A percentile compares a stretch with the other conserved stretches of the same genome.
Conservation (phyloP, 257 asterid species). For the Fraxinus quadrangulata region DNA sequence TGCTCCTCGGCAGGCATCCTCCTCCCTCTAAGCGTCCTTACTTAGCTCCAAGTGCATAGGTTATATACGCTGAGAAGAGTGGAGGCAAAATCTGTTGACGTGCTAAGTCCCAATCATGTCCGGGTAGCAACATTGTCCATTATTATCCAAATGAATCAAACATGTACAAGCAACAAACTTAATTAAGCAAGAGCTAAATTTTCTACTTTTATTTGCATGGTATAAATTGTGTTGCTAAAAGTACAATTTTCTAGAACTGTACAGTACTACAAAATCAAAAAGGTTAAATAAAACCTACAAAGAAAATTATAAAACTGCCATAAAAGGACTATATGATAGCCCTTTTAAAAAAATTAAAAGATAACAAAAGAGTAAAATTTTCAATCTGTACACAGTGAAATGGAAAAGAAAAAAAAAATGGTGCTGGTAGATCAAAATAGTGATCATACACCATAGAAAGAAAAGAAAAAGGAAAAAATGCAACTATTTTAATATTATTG, state of each 20-base stretch:
- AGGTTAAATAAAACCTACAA: neutral
- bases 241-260: neutral
- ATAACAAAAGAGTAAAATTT: too few species aligned
- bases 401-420: neutral
- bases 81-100: too few species aligned
- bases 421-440: constrained; percentile 1
- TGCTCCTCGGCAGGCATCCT: too few species aligned
- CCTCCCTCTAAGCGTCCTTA: neutral
- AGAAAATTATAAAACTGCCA: neutral
- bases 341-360: neutral
- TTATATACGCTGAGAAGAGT: too few species aligned
- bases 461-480: neutral
- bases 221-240: neutral
- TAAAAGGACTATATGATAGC: neutral
- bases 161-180: neutral
- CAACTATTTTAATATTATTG: neutral
- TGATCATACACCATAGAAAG: neutral
- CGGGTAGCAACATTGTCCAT: too few species aligned
- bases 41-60: too few species aligned
- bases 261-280: neutral
- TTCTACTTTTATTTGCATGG: neutral
- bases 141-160: neutral
- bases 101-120: too few species aligned
- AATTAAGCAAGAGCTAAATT: neutral
- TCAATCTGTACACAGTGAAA: neutral